These are phyloP conservation scores for Solanum infundibuliforme DNA, from an alignment of 257 asterid genomes.

Conservation along the genomic window DNA sequence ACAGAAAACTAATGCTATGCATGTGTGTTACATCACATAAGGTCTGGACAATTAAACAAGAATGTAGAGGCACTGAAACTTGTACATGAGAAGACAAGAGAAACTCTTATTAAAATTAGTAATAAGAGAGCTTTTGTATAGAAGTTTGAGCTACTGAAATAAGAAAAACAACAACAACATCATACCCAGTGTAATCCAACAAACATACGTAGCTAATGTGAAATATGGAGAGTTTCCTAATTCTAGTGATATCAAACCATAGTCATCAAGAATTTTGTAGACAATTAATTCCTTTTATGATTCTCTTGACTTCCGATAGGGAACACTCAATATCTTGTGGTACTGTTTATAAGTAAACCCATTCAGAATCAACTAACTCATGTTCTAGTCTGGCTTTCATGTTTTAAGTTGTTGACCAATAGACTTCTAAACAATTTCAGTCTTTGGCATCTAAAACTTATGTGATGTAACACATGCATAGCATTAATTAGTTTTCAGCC, in stretches of 20 bases:
- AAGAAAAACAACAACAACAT: background rate
- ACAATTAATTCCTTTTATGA: background rate
- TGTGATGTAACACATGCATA: background rate
- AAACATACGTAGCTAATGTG: background rate
- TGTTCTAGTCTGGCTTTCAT: background rate
- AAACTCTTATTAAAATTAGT: background rate
- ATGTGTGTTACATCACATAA: too few species aligned
- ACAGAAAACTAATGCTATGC: too few species aligned
- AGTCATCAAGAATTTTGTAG: background rate
- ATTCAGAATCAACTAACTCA: background rate
- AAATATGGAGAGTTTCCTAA: background rate
- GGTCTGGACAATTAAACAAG: background rate
- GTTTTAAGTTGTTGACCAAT: background rate
- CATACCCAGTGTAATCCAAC: background rate
- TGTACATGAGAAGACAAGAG: background rate
- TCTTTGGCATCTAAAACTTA: background rate
- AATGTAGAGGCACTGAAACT: background rate
- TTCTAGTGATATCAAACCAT: background rate
- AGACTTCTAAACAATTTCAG: background rate
- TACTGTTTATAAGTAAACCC: background rate
- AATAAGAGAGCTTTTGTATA: background rate
- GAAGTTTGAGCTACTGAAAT: background rate
- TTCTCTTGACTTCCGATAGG: background rate
- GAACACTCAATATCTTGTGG: background rate
- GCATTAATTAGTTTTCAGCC: too few species aligned